Evolutionary conservation across 192 early-diverging fungal genomes (phyloP).

Genomic region (Spinellus fusiger): DNA sequence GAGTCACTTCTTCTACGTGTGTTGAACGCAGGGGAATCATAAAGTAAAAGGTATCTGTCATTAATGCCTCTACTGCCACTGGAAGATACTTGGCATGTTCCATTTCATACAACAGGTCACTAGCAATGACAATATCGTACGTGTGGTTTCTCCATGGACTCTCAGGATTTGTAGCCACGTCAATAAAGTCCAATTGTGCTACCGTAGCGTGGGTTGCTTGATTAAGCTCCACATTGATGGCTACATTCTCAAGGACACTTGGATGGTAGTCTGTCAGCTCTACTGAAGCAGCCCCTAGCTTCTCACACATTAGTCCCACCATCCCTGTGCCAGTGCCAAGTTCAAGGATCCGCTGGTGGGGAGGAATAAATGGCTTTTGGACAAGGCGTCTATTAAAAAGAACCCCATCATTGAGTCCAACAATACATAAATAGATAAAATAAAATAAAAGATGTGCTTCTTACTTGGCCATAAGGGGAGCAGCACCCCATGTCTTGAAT

Average conservation of each 20-base stretch:
- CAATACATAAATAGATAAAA: neutral
- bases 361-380: conserved; percentile 20
- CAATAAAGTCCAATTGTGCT: conserved; percentile 34
- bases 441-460: neutral
- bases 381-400: conserved; percentile 17
- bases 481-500: conserved; percentile 53
- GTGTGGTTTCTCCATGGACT: conserved; percentile 9
- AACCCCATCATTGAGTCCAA: neutral
- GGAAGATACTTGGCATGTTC: conserved; percentile 46
- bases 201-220: conserved; percentile 20
- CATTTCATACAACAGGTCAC: conserved; percentile 48
- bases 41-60: conserved; percentile 43
- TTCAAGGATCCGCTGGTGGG: conserved; percentile 35
- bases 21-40: conserved; percentile 44
- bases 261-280: conserved; percentile 48
- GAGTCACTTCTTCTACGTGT: conserved; percentile 39
- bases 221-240: conserved; percentile 34
- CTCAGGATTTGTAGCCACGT: conserved; percentile 27
- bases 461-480: conserved; percentile 48
- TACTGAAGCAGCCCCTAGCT: conserved; percentile 34
- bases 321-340: conserved; percentile 52
- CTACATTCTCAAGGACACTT: conserved; percentile 38
- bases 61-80: conserved; percentile 36
- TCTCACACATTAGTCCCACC: conserved; percentile 41
- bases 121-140: conserved; percentile 40